phyloP scores from a whole-genome alignment of 768 basidiomycete species.

The Tricholomella constricta region DNA sequence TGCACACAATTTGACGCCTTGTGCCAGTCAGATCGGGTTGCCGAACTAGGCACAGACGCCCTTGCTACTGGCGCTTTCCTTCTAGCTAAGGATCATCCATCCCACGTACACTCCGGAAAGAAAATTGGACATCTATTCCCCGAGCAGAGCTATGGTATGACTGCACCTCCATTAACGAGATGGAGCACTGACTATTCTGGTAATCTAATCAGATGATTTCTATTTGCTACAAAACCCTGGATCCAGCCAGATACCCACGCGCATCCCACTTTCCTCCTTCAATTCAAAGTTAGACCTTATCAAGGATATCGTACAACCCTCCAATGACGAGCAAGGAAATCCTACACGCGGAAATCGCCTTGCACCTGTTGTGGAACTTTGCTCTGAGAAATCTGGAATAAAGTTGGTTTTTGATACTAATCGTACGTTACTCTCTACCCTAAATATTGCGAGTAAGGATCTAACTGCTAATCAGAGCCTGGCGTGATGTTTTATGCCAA shows the following conservation, averaged over 20 bases:
- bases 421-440: slow-evolving; percentile 49
- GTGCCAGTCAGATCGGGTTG: slow-evolving; percentile 52
- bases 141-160: slow-evolving; percentile 58
- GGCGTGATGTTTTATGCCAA: slow-evolving; percentile 79
- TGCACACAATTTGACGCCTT: slow-evolving; percentile 2
- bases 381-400: slow-evolving; percentile 59
- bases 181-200: slow-evolving; percentile 1
- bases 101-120: slow-evolving; percentile 52
- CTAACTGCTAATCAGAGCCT: slow-evolving; percentile 45
- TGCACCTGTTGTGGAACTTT: slow-evolving; percentile 53
- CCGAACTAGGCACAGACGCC: slow-evolving; percentile 49
- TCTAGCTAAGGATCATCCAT: slow-evolving; percentile 45
- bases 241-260: slow-evolving; percentile 43
- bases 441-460: background rate
- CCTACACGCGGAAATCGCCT: slow-evolving; percentile 28
- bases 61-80: slow-evolving; percentile 57
- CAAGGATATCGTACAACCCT: slow-evolving; percentile 38
- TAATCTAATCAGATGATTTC: slow-evolving; percentile 56
- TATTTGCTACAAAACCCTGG: slow-evolving; percentile 52
- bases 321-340: slow-evolving; percentile 29
- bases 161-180: background rate
- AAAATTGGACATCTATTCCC: slow-evolving; percentile 62
- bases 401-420: slow-evolving; percentile 66
- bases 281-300: slow-evolving; percentile 47
- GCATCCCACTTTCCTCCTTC: slow-evolving; percentile 46